A percentile compares a stretch with the other conserved stretches of the same genome.
Evolutionary conservation across 768 basidiomycete genomes (phyloP).

Genomic region (Agaricus bisporus): DNA sequence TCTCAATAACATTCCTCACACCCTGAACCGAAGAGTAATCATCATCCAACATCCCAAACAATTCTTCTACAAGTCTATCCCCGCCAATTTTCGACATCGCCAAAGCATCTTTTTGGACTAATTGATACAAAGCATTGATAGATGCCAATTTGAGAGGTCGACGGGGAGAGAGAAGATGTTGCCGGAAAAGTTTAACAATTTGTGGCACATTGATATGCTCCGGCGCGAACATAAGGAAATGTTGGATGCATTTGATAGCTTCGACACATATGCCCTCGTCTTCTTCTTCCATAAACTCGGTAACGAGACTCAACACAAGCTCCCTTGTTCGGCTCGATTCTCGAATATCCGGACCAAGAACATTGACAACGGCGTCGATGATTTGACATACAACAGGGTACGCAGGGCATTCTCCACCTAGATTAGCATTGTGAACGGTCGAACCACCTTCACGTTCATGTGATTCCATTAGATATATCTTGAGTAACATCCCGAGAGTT

Average conservation of each 20-base stretch:
- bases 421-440: constrained; percentile 71
- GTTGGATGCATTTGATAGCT: constrained; percentile 93
- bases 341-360: constrained; percentile 92
- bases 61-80: constrained; percentile 87
- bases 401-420: constrained; percentile 85
- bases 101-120: constrained; percentile 91
- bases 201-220: constrained; percentile 77
- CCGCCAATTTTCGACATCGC: constrained; percentile 91
- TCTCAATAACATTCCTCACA: constrained; percentile 85
- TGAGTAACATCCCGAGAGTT: constrained; percentile 86
- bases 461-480: constrained; percentile 82
- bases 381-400: constrained; percentile 91
- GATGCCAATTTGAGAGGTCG: constrained; percentile 88
- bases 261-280: constrained; percentile 89
- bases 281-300: constrained; percentile 77
- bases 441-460: constrained; percentile 89
- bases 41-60: constrained; percentile 86
- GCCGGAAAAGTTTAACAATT: constrained; percentile 71
- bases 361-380: constrained; percentile 88
- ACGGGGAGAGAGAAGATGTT: constrained; percentile 73
- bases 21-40: constrained; percentile 93
- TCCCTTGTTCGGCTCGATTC: constrained; percentile 78
- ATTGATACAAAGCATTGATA: constrained; percentile 93
- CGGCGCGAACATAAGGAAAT: constrained; percentile 94
- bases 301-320: constrained; percentile 77